Evolutionary conservation across 179 eudicot genomes (phyloP).

Genomic region (Amaranthus tricolor): DNA sequence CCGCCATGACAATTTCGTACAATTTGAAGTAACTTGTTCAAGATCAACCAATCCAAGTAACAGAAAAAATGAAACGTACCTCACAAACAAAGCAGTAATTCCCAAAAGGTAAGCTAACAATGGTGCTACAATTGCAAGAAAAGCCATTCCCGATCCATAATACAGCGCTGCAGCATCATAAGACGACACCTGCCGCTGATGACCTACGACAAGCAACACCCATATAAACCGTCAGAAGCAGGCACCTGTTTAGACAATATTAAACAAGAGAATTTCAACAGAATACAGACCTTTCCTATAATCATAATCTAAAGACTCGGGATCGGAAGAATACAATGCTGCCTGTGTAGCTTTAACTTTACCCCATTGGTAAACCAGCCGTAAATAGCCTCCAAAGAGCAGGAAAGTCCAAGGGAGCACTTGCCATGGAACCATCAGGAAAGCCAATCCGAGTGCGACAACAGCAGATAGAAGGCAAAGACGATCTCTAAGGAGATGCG

Average conservation of each 20-base stretch:
- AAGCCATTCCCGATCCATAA: slow-evolving; percentile 69
- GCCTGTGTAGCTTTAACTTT: slow-evolving; percentile 20
- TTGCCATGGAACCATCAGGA: slow-evolving; percentile 81
- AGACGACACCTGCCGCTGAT: slow-evolving; percentile 50
- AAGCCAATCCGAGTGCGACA: slow-evolving; percentile 59
- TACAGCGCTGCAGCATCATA: slow-evolving; percentile 51
- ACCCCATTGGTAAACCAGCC: slow-evolving; percentile 37
- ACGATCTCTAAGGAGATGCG: no score
- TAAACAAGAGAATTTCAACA: background rate
- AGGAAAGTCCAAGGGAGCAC: slow-evolving; percentile 92
- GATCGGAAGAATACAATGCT: slow-evolving; percentile 37
- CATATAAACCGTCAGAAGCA: slow-evolving; percentile 14
- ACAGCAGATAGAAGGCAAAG: slow-evolving; percentile 66
- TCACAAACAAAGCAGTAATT: slow-evolving; percentile 77
- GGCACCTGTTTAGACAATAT: slow-evolving; percentile 31
- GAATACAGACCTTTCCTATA: slow-evolving; percentile 25
- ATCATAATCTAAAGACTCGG: slow-evolving; percentile 29
- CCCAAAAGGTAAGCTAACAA: slow-evolving; percentile 75
- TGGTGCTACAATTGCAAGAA: slow-evolving; percentile 51
- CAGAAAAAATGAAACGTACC: slow-evolving; percentile 40
- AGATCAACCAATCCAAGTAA: background rate
- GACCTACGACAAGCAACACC: slow-evolving; percentile 44
- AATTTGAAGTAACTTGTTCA: background rate
- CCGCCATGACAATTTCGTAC: background rate
- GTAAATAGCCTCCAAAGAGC: slow-evolving; percentile 51